These are phyloP conservation scores for Pseudogymnoascus sp. DNA, from an alignment of 2,329 filamentous ascomycete species.

Conservation along the genomic window DNA sequence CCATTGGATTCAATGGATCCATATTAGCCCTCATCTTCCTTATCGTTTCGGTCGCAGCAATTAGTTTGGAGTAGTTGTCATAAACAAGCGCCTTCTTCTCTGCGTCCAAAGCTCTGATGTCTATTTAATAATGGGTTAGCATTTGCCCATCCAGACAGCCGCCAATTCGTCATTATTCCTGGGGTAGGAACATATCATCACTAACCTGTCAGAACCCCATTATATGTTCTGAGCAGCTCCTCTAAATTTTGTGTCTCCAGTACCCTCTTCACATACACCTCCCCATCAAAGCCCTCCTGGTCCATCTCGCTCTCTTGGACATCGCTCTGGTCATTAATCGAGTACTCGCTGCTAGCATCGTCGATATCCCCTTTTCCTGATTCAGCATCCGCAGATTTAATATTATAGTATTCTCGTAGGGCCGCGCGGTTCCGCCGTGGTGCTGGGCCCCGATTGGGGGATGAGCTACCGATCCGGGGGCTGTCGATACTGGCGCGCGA, in stretches of 20 bases:
- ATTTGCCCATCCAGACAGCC: background rate
- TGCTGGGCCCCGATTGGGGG: slow-evolving; percentile 39
- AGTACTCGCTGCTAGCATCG: slow-evolving; percentile 28
- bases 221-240: slow-evolving; percentile 65
- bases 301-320: slow-evolving; percentile 69
- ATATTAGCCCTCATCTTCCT: slow-evolving; percentile 78
- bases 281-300: slow-evolving; percentile 62
- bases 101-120: slow-evolving; percentile 85
- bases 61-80: slow-evolving; percentile 96
- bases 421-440: slow-evolving; percentile 64
- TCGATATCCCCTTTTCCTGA: slow-evolving; percentile 29
- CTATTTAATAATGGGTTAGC: slow-evolving; percentile 32
- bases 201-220: slow-evolving; percentile 56
- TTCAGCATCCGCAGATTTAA: slow-evolving; percentile 43
- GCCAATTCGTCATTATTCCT: background rate
- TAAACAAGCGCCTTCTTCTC: slow-evolving; percentile 97
- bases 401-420: slow-evolving; percentile 89
- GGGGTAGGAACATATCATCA: slow-evolving; percentile 14
- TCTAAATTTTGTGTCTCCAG: slow-evolving; percentile 59
- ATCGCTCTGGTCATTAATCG: slow-evolving; percentile 41
- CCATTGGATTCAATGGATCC: slow-evolving; percentile 71
- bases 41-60: slow-evolving; percentile 94
- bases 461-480: slow-evolving; percentile 40
- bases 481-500: slow-evolving; percentile 67
- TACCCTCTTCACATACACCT: slow-evolving; percentile 58